Evolutionary conservation across 78 protist species (phyloP).

Genomic region (Dictyostelium brefeldianum): DNA sequence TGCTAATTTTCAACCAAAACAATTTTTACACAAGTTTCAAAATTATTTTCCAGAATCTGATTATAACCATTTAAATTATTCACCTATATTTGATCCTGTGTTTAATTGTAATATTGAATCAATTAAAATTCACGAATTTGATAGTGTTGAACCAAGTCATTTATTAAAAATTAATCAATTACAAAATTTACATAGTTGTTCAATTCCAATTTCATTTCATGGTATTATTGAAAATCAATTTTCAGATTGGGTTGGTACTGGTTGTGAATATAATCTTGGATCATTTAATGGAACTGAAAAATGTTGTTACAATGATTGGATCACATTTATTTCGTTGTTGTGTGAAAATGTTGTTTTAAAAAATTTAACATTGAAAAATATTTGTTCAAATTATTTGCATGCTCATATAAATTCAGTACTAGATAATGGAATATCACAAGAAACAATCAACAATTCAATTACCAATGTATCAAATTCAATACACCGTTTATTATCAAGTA

Average conservation of each 20-base stretch:
- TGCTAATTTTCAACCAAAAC: background rate
- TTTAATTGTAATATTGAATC: background rate
- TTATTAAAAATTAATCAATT: background rate
- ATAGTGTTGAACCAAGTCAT: background rate
- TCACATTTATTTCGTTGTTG: background rate
- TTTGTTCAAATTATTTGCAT: background rate
- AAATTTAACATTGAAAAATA: background rate
- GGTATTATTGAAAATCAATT: background rate
- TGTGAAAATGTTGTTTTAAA: background rate
- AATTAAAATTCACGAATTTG: background rate
- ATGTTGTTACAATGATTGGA: background rate
- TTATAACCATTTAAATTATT: background rate
- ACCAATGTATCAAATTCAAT: background rate
- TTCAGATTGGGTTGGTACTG: too few relatives aligned
- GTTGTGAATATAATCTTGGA: too few relatives aligned
- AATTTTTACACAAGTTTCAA: background rate
- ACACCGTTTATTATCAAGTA: background rate
- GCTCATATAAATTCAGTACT: too few relatives aligned
- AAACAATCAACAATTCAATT: too few relatives aligned
- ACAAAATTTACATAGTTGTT: background rate
- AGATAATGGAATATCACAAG: too few relatives aligned
- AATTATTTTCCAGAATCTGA: background rate
- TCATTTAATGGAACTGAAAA: too few relatives aligned
- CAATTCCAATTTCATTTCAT: constrained; percentile 2
- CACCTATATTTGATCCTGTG: background rate